Percentiles rank a stretch among this genome's conserved stretches.
Conservation (phyloP, 2,329 filamentous ascomycete genomes). For the Sporothrix pallida region DNA sequence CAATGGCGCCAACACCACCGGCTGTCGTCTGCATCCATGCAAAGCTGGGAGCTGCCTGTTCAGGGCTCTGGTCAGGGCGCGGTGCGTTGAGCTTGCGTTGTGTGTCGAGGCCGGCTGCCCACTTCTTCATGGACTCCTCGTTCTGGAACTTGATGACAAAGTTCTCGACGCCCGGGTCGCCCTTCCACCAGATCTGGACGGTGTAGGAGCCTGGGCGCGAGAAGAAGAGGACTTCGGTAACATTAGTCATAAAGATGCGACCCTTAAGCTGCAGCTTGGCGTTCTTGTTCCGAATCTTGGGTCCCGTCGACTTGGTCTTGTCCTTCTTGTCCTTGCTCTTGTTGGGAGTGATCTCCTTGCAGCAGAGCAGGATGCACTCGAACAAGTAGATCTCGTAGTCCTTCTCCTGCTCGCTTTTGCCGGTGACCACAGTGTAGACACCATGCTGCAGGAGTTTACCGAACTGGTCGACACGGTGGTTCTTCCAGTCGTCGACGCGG, state of each 20-base stretch:
- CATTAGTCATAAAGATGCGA: slow-evolving; percentile 98
- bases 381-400: slow-evolving; percentile 99
- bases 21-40: slow-evolving; percentile 75
- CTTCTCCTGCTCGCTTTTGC: slow-evolving; percentile 87
- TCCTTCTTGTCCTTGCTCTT: slow-evolving; percentile 82
- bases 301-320: slow-evolving; percentile 60
- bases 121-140: slow-evolving; percentile 92
- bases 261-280: slow-evolving; percentile 94
- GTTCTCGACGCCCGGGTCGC: slow-evolving; percentile 92
- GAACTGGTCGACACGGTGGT: slow-evolving; percentile 87
- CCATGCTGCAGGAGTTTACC: slow-evolving; percentile 87
- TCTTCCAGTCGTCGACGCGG: slow-evolving; percentile 97
- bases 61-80: slow-evolving; percentile 54
- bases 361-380: slow-evolving; percentile 91
- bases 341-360: slow-evolving; percentile 88
- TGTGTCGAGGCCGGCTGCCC: slow-evolving; percentile 77
- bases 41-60: slow-evolving; percentile 72
- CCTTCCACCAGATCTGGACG: slow-evolving; percentile 98
- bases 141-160: slow-evolving; percentile 93
- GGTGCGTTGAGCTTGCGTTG: slow-evolving; percentile 70
- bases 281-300: slow-evolving; percentile 67
- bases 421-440: slow-evolving; percentile 88
- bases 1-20: slow-evolving; percentile 56
- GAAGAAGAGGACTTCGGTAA: slow-evolving; percentile 89
- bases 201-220: slow-evolving; percentile 87